Base-by-base conservation (phyloP, 169 alveolate species). In the Cryptosporidium baileyi region DNA sequence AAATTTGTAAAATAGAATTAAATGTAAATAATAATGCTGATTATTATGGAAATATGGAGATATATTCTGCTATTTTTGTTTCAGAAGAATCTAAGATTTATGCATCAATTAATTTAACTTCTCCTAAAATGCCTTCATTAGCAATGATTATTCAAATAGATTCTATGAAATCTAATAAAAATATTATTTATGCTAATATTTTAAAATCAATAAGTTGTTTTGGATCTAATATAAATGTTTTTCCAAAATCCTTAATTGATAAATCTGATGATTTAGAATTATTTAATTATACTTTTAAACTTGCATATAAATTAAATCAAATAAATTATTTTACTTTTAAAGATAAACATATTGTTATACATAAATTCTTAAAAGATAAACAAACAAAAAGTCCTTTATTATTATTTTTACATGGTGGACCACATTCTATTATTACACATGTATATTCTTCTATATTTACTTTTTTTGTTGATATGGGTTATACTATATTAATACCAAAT, bases 51-150 rank as follows among this genome's bases (percentile, higher is more conserved):
- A 32, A 57, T 41, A 44, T 54, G 34, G 60, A 57, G 17, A 15
- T 74, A 3, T 30, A 52, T 30, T 51, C 65, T 9, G 67, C 36
- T 40, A 24, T 24, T n/a, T 22, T 22, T 38, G 65, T 38, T 22
- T 40, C 47, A n/a, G 44, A 74, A 3, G 19, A 26, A 1, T 15
- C 65, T 8, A 11, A 67, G 15, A 30, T 51, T 2, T 74, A 28
- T 32, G 65, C 67, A 34, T 22, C 60, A 15, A 24, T 74, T 19
- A 57, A 54, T 6, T 34, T 54, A 24, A 0, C 61, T 22, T 74
- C 85, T 2, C 85, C 85, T 2, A 74, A 30, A n/a, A 74, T 74
- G 59, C 85, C 85, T 9, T 74, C 85, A n/a, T 34, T 74, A 51
- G 57, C 59, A 0, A 74, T 74, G 65, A 51, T 74, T 54, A 43